Evolutionary conservation across 768 basidiomycete genomes (phyloP).

Genomic region (Suillus ampliporus): DNA sequence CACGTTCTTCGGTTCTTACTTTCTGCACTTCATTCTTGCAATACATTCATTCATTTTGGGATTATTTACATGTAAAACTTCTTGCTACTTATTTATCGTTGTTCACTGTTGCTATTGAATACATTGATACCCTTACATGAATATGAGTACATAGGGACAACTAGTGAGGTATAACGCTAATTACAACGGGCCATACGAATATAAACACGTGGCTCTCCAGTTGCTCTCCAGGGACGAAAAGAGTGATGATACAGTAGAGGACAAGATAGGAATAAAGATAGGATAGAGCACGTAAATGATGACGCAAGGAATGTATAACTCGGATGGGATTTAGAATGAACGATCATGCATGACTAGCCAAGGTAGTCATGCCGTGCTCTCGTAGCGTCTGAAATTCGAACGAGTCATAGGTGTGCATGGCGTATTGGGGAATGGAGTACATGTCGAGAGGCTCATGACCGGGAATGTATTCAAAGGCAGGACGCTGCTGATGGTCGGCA

Average conservation of each 20-base stretch:
- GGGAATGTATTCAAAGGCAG: slow-evolving; percentile 26
- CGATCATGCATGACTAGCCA: slow-evolving; percentile 25
- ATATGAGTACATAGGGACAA: slow-evolving; percentile 21
- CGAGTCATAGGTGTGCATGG: slow-evolving; percentile 33
- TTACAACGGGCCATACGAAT: slow-evolving; percentile 17
- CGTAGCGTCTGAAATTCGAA: slow-evolving; percentile 40
- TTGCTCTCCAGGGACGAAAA: slow-evolving; percentile 5
- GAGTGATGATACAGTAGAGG: slow-evolving; percentile 27
- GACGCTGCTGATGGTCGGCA: slow-evolving; percentile 8
- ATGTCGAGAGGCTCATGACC: slow-evolving; percentile 26
- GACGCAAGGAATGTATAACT: slow-evolving; percentile 10
- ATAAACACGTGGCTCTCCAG: slow-evolving; percentile 11
- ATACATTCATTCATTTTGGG: neutral
- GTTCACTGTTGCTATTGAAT: slow-evolving; percentile 5
- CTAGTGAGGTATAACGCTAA: slow-evolving; percentile 14
- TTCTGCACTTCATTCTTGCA: neutral
- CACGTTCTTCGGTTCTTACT: slow-evolving; percentile 20
- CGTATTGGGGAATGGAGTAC: slow-evolving; percentile 20
- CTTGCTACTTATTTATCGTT: neutral
- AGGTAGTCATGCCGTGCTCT: slow-evolving; percentile 30
- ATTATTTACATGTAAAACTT: neutral
- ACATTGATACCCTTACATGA: slow-evolving; percentile 26
- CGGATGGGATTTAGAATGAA: neutral
- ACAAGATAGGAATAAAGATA: slow-evolving; percentile 31
- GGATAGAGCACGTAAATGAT: neutral